Evolutionary conservation across 495 filamentous ascomycete genomes (phyloP).

Genomic region (Xylaria grammica): DNA sequence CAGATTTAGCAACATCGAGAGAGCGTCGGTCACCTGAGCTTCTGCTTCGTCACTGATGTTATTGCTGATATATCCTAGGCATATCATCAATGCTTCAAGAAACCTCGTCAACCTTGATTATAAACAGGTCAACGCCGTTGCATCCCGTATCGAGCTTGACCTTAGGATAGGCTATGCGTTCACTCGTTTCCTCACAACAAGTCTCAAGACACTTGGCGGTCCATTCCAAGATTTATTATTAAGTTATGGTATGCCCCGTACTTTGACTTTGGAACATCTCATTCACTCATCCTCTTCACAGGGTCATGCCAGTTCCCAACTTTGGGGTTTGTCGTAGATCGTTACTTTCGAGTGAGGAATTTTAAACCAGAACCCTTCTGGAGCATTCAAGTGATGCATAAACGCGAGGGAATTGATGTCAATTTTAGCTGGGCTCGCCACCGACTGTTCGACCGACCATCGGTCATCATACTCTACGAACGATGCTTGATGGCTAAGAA

Average conservation of each 20-base stretch:
- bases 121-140: conserved; percentile 83
- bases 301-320: conserved; percentile 98
- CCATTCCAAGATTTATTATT: conserved; percentile 67
- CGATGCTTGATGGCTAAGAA: conserved; percentile 76
- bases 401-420: conserved; percentile 77
- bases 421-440: conserved; percentile 83
- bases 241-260: conserved; percentile 77
- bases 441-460: conserved; percentile 85
- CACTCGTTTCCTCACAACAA: conserved; percentile 84
- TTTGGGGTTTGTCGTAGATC: conserved; percentile 93
- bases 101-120: conserved; percentile 81
- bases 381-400: conserved; percentile 83
- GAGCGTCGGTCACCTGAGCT: conserved; percentile 64
- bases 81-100: conserved; percentile 84
- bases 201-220: conserved; percentile 68
- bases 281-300: conserved; percentile 38
- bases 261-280: background rate
- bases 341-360: conserved; percentile 89
- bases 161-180: conserved; percentile 90
- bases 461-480: conserved; percentile 82
- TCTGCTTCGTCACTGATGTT: background rate
- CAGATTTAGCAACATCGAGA: conserved; percentile 93
- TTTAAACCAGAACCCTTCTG: conserved; percentile 94
- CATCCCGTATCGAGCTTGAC: conserved; percentile 90
- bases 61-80: conserved; percentile 49